Conservation (phyloP, 2,329 filamentous ascomycete genomes). For the Coniochaeta sp. region DNA sequence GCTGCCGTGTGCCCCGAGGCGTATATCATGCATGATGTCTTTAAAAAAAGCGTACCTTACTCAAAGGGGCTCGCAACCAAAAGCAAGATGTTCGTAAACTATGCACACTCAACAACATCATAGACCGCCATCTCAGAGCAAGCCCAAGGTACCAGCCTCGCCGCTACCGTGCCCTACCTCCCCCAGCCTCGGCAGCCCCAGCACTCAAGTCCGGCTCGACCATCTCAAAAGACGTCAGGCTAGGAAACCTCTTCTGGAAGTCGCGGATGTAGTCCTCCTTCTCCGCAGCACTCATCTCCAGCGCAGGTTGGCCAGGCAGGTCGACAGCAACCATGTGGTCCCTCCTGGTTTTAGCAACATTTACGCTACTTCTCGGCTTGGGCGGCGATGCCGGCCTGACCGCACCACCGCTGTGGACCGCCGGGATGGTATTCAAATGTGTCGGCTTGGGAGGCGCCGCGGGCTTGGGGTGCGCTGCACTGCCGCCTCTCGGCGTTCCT, state of each 20-base stretch:
- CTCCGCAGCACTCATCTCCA: constrained; percentile 50
- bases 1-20: not conserved
- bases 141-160: not conserved
- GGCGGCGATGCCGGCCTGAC: constrained; percentile 34
- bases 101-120: not conserved
- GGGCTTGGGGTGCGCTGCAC: constrained; percentile 29
- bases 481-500: not conserved
- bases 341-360: constrained; percentile 14
- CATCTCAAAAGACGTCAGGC: constrained; percentile 78
- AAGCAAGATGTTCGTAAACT: not conserved
- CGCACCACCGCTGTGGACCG: constrained; percentile 18
- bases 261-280: constrained; percentile 59
- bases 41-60: constrained; percentile 1
- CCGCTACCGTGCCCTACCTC: not conserved
- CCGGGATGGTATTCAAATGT: constrained; percentile 51
- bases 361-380: constrained; percentile 22
- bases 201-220: constrained; percentile 60
- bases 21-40: not conserved
- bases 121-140: not conserved
- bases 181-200: constrained; percentile 16
- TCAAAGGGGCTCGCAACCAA: no score
- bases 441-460: constrained; percentile 54
- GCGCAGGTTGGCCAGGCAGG: constrained; percentile 37
- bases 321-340: constrained; percentile 37
- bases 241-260: constrained; percentile 84